These are phyloP conservation scores for Lodderomyces beijingensis DNA, from an alignment of 1,139 yeast genomes.

Conservation along the genomic window DNA sequence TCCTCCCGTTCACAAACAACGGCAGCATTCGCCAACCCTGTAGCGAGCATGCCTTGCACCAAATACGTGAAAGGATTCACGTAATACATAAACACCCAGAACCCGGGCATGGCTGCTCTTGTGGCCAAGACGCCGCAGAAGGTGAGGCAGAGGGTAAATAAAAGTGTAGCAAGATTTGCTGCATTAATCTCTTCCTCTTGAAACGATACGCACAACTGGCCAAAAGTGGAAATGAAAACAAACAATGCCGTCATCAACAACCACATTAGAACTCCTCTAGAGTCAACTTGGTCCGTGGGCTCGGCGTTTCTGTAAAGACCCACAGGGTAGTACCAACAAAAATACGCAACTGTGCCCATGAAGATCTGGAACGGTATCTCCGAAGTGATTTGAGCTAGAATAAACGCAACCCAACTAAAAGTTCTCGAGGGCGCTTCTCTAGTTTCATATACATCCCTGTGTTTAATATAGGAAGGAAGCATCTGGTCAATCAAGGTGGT, in stretches of 20 bases:
- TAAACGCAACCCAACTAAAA: constrained; percentile 28
- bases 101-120: constrained; percentile 25
- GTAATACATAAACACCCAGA: constrained; percentile 37
- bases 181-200: constrained; percentile 37
- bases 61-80: constrained; percentile 60
- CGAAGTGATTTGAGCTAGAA: constrained; percentile 60
- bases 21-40: constrained; percentile 29
- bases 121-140: constrained; percentile 34
- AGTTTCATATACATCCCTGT: constrained; percentile 34
- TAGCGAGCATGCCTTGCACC: constrained; percentile 31
- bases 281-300: constrained; percentile 19
- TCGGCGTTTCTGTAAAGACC: constrained; percentile 61
- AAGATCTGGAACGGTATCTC: constrained; percentile 78
- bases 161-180: constrained; percentile 25
- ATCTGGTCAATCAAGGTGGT: constrained; percentile 52
- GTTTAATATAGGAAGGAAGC: constrained; percentile 27
- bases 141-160: constrained; percentile 26
- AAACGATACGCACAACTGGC: constrained; percentile 37
- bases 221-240: constrained; percentile 34
- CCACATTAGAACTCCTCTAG: constrained; percentile 44
- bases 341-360: constrained; percentile 61
- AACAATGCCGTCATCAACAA: constrained; percentile 37
- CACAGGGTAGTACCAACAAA: constrained; percentile 80
- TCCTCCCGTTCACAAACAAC: constrained; percentile 27
- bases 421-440: constrained; percentile 33